These are phyloP conservation scores for Colletotrichum agaves DNA, from an alignment of 2,329 filamentous ascomycete genomes.

Conservation along the genomic window DNA sequence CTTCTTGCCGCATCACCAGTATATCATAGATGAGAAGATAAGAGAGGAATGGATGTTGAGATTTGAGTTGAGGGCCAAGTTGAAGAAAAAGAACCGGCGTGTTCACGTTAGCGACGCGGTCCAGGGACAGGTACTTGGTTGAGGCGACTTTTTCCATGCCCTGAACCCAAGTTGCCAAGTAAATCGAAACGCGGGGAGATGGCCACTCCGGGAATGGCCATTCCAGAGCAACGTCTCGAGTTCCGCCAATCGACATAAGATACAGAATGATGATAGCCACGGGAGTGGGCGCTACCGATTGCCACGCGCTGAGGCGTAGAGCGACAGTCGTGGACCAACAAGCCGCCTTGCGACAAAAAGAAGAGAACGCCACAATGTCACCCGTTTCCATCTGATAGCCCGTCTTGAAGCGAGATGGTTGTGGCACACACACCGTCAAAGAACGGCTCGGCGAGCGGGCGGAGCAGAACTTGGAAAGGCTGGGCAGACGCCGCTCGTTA, in stretches of 20 bases:
- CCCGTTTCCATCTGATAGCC: not conserved
- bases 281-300: conserved; percentile 2
- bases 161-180: conserved; percentile 11
- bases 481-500: conserved; percentile 22
- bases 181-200: conserved; percentile 13
- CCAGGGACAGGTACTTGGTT: conserved; percentile 6
- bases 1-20: not conserved
- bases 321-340: conserved; percentile 25
- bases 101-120: not conserved
- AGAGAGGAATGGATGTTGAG: not conserved
- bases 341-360: conserved; percentile 13
- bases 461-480: conserved; percentile 31
- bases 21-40: not conserved
- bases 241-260: not conserved
- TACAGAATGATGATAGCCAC: not conserved
- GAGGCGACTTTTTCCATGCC: conserved; percentile 27
- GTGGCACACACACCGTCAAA: conserved; percentile 9
- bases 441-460: conserved; percentile 1
- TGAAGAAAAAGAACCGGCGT: not conserved
- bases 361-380: conserved; percentile 26
- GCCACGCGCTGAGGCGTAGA: not conserved
- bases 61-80: not conserved
- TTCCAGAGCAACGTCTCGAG: not conserved
- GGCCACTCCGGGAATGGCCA: not conserved
- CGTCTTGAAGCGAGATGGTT: not conserved